Percentiles rank a stretch among this genome's conserved stretches.
Conservation (phyloP, 495 filamentous ascomycete genomes). For the Tuber calosporum region DNA sequence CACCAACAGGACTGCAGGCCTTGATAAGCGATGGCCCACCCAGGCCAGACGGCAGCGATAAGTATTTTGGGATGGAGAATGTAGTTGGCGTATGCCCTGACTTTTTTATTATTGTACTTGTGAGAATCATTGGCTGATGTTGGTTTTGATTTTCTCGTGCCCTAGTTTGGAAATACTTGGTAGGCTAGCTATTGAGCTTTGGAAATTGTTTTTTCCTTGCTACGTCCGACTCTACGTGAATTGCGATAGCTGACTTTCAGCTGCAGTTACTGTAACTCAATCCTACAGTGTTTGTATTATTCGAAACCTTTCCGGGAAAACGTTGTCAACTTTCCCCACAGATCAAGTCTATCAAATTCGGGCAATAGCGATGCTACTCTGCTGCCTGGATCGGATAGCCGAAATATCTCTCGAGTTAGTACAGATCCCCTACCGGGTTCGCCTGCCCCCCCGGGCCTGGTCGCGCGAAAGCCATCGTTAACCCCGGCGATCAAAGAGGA, state of each 20-base stretch:
- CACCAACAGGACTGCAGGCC: slow-evolving; percentile 30
- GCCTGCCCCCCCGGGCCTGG: slow-evolving; percentile 43
- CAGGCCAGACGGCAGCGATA: slow-evolving; percentile 76
- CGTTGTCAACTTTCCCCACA: slow-evolving; percentile 80
- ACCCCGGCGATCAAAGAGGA: slow-evolving; percentile 34
- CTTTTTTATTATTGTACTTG: slow-evolving; percentile 11
- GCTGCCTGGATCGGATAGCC: slow-evolving; percentile 41
- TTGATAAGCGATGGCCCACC: slow-evolving; percentile 38
- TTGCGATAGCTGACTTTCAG: slow-evolving; percentile 16
- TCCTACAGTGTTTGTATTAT: slow-evolving; percentile 93
- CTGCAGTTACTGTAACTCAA: slow-evolving; percentile 89
- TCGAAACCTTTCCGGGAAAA: slow-evolving; percentile 91
- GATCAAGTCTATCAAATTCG: slow-evolving; percentile 47
- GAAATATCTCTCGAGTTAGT: slow-evolving; percentile 45
- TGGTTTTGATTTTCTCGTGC: slow-evolving; percentile 13
- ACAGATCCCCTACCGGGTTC: slow-evolving; percentile 48
- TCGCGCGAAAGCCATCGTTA: slow-evolving; percentile 45
- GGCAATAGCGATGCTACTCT: slow-evolving; percentile 47
- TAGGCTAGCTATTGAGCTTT: slow-evolving; percentile 45
- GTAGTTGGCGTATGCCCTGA: slow-evolving; percentile 49
- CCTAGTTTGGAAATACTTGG: slow-evolving; percentile 95
- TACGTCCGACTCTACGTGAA: slow-evolving; percentile 16
- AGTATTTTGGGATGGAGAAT: slow-evolving; percentile 98
- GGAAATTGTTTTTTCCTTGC: slow-evolving; percentile 10
- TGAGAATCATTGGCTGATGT: slow-evolving; percentile 27